Evolutionary conservation across 306 rosid species (phyloP).

Genomic region (Pachyrhizus erosus): DNA sequence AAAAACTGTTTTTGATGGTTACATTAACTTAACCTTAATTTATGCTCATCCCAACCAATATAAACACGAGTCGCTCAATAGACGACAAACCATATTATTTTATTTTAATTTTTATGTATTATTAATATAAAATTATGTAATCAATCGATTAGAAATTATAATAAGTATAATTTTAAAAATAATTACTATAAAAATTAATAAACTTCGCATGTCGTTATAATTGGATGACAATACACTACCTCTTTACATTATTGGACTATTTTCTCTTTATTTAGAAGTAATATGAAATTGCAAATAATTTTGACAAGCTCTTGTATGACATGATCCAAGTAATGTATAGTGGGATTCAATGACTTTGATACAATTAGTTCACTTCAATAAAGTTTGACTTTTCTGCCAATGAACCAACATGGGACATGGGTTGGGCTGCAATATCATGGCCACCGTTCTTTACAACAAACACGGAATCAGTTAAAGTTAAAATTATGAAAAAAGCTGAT

Average conservation of each 20-base stretch:
- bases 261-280: too few species aligned
- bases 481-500: conserved; percentile 27
- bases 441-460: conserved; percentile 43
- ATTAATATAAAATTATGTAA: too few species aligned
- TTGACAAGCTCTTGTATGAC: neutral
- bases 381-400: conserved; percentile 37
- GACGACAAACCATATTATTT: too few species aligned
- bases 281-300: neutral
- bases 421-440: conserved; percentile 39
- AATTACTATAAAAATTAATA: too few species aligned
- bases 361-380: conserved; percentile 30
- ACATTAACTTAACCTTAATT: neutral
- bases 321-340: neutral
- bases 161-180: too few species aligned
- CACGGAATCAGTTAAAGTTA: conserved; percentile 44
- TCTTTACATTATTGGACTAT: too few species aligned
- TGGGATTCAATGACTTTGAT: conserved; percentile 28
- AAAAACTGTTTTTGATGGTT: neutral
- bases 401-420: conserved; percentile 37
- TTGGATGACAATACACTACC: too few species aligned
- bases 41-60: neutral
- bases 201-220: too few species aligned
- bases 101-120: too few species aligned
- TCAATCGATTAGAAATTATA: too few species aligned
- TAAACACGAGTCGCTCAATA: neutral